Evolutionary conservation across 805 yeast species (phyloP), one percentile per base, ranked within the genome.

Genomic region (Candida mattraensis): DNA sequence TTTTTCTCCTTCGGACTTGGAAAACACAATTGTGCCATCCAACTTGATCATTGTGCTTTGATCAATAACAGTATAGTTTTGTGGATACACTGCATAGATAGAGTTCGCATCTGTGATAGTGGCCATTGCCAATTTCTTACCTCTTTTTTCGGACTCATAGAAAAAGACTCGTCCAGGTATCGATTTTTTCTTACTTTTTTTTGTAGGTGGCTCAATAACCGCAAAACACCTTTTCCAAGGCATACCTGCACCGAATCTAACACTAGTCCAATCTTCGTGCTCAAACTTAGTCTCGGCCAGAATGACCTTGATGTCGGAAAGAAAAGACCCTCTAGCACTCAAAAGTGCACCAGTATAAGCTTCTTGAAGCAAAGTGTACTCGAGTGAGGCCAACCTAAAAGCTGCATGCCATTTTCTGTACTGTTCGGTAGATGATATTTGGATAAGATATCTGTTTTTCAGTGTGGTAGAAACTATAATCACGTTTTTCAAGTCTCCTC

Each of bases 141-240:
- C 65, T 48, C 78, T 78, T 54, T 83, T 85, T 37, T 87, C 95
- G 52, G 73, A 80, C 59, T 87, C 95, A 62, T 75, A 93, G 48
- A 93, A 83, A n/a, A 76, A 67, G 16, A 87, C 77, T 48, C 79
- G 71, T 19, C 96, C 96, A 10, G 74, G 68, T 42, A 68, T 48
- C 60, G 71, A 46, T 51, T 62, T 59, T 63, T 74, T 57, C 67
- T 52, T 67, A 44, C 60, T 63, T 45, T 60, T 79, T 51, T 71
- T 54, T 24, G 66, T 46, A 50, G 88, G 66, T 47, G 89, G 89
- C 48, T 84, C 85, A 38, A 91, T 75, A 8, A 89, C 96, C 3
- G 95, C 91, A 66, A 76, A 93, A 55, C 96, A 91, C 40, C 95
- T 74, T 55, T 82, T 85, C 97, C 97, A 93, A 1, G 97, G 96